These are phyloP conservation scores for Tuber magnatum DNA, from an alignment of 495 filamentous ascomycete species.

Conservation along the genomic window DNA sequence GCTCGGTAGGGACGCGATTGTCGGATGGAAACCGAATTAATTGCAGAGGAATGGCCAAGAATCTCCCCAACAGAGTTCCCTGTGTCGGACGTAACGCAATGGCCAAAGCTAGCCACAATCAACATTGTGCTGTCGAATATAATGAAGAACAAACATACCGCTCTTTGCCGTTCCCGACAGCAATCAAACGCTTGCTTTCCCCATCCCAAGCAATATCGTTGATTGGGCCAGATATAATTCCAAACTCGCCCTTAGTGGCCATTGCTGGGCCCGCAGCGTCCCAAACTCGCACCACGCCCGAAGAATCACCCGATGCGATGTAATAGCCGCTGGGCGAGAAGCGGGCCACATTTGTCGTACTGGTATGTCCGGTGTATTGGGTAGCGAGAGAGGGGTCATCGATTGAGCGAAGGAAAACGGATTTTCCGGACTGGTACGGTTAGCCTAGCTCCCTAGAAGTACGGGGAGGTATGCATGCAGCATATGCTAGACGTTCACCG, in stretches of 20 bases:
- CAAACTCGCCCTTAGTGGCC: constrained; percentile 71
- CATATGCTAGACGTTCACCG: constrained; percentile 88
- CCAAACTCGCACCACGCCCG: constrained; percentile 82
- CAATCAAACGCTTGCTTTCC: constrained; percentile 90
- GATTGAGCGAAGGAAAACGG: constrained; percentile 86
- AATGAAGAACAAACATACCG: constrained; percentile 42
- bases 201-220: constrained; percentile 97
- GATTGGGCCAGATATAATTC: constrained; percentile 88
- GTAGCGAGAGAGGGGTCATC: constrained; percentile 73
- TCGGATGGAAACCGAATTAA: constrained; percentile 85
- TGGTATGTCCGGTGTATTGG: constrained; percentile 86
- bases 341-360: constrained; percentile 79
- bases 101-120: constrained; percentile 54
- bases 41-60: constrained; percentile 75
- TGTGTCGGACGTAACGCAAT: constrained; percentile 89
- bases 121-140: not conserved
- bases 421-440: constrained; percentile 72
- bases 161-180: constrained; percentile 90
- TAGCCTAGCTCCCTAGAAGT: constrained; percentile 8
- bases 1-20: constrained; percentile 84
- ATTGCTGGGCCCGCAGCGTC: constrained; percentile 54
- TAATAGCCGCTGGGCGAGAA: constrained; percentile 95
- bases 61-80: constrained; percentile 95
- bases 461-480: constrained; percentile 52
- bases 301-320: constrained; percentile 84